Base-by-base conservation (phyloP, 495 filamentous ascomycete species). In the Aspergillus ostianus region DNA sequence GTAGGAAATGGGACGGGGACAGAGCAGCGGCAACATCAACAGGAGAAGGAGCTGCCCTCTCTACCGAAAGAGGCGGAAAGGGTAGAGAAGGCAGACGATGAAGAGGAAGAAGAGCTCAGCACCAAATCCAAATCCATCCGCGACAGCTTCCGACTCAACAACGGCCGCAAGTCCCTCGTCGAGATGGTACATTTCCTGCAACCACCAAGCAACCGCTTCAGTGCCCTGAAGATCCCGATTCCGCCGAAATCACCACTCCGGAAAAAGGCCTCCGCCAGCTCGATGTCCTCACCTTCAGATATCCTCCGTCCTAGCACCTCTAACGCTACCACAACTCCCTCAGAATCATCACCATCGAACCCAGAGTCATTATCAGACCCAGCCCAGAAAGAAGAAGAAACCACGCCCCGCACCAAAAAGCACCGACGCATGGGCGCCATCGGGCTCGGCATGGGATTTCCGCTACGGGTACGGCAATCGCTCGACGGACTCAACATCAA, bases 81-180 rank as follows among this genome's bases (percentile, higher is more conserved):
- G 13, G 13, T 17, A 10, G 36, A 41, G 13, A 12, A 15, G 10
- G 15, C 13, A 41, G 13, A 41, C 8, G 36, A 41, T 15, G 36
- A 41, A 27, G 20, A 27, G 30, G 9, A 48, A 52, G 9, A 50
- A 18, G 32, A 57, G 27, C 32, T 32, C 8, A 29, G 15, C 32
- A 47, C 6, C 55, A 32, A 45, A 27, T 56, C 36, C 27, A 58
- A 64, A 41, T 47, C 44, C 19, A 26, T 60, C 5, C 57, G 62
- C 12, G 36, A 41, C 3, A 56, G 56, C 27, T 61, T 58, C 58
- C 52, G 63, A 3, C 53, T 57, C 29, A 65, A 53, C 29, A 65
- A 53, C 29, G 60, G 63, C 21, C 66, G 66, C 47, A 65, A 63
- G n/a, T 68, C 66, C 6, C 62, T 68, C 57, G 52, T 68, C 32